Evolutionary conservation across 352 stramenopile genomes (phyloP), one percentile per base, ranked within the genome.

Genomic region (Phytophthora sp.): DNA sequence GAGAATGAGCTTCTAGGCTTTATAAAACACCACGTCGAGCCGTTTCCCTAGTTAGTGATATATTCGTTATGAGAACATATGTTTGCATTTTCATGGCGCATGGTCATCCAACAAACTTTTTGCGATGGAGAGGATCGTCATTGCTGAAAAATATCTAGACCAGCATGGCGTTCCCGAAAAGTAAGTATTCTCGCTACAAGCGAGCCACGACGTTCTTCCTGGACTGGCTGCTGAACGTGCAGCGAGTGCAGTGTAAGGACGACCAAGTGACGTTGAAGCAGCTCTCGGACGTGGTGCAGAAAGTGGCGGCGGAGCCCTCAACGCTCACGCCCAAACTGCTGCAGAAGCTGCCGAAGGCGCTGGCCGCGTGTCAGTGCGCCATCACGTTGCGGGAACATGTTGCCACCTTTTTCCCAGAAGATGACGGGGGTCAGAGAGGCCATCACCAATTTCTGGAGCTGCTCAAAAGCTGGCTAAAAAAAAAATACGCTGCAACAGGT

Each of bases 331-430:
- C 49, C 7, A 30, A 31, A 23, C 31, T 61, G 15, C 58, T 61
- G 31, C 34, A 18, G 4, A 17, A 54, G 39, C 42, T 67, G 13
- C 49, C 42, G 18, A 54, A 54, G 34, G 58, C 58, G 41, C 50
- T 67, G 10, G 58, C 41, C 0, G 50, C 50, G 17, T 67, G 50
- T 11, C 42, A 45, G 11, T 37, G 27, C 7, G 46, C 46, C 20
- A 59, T 59, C 56, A 48, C 48, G 11, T 31, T 66, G 21, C 57
- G 39, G 3, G 31, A 66, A 41, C 49, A 48, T 39, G 31, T 51
- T 3, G 27, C 49, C 30, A 13, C 6, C 18, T 60, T 54, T 49
- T 66, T 54, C 20, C 26, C 50, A 15, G 28, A 37, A 11, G 32
- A 35, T 12, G 37, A 44, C 37, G 37, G 24, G 37, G 37, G 17